Conservation (phyloP, 768 basidiomycete species). For the Pleurotus ostreatus region DNA sequence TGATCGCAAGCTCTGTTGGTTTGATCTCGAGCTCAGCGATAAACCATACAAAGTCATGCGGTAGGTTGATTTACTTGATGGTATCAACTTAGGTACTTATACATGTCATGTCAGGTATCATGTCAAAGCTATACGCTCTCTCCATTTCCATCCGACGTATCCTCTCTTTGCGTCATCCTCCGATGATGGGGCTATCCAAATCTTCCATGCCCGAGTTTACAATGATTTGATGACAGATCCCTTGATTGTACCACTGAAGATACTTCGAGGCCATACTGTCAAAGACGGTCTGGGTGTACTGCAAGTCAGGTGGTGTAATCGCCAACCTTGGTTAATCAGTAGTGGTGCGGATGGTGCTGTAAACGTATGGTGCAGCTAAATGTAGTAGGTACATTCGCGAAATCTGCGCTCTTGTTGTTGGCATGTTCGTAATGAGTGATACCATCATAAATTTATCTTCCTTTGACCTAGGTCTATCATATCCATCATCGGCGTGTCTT, state of each 20-base stretch:
- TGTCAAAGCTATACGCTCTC: slow-evolving; percentile 84
- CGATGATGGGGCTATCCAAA: slow-evolving; percentile 94
- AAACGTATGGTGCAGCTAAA: slow-evolving; percentile 81
- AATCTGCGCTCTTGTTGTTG: neutral
- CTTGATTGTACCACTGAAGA: slow-evolving; percentile 95
- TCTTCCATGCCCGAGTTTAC: slow-evolving; percentile 95
- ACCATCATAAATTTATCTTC: neutral
- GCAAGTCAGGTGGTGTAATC: slow-evolving; percentile 83
- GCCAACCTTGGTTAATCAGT: slow-evolving; percentile 90
- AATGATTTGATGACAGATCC: slow-evolving; percentile 96
- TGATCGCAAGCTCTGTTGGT: slow-evolving; percentile 98
- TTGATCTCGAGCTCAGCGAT: slow-evolving; percentile 93
- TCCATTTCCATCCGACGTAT: slow-evolving; percentile 91
- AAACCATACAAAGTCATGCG: slow-evolving; percentile 96
- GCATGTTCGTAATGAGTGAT: neutral
- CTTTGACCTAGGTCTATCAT: neutral
- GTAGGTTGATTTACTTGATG: slow-evolving; percentile 35
- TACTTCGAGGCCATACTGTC: slow-evolving; percentile 86
- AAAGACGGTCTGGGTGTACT: slow-evolving; percentile 88
- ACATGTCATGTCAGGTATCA: slow-evolving; percentile 72
- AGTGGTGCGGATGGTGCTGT: slow-evolving; percentile 91
- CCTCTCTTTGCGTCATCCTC: slow-evolving; percentile 96
- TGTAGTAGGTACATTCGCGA: neutral
- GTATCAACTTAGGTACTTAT: neutral
- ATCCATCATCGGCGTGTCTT: slow-evolving; percentile 1